Conservation (phyloP, 2,329 filamentous ascomycete species). For the Colletotrichum scovillei region DNA sequence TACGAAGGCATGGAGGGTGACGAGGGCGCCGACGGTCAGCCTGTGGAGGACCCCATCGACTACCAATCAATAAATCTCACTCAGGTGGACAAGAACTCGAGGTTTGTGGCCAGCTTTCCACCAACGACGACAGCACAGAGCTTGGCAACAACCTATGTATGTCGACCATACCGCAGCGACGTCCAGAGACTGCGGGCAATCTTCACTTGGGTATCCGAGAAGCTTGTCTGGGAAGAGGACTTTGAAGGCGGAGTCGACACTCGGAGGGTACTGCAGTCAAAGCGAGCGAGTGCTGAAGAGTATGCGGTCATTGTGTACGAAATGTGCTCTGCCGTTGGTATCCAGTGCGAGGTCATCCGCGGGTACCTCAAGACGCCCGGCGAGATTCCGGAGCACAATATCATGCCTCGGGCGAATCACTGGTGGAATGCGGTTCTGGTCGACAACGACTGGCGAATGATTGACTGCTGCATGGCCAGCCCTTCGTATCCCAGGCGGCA, state of each 20-base stretch:
- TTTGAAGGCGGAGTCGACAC: conserved; percentile 88
- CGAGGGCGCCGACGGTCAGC: conserved; percentile 85
- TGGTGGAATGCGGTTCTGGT: conserved; percentile 97
- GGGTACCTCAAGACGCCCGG: conserved; percentile 94
- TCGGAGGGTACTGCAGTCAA: conserved; percentile 83
- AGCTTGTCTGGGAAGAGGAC: conserved; percentile 94
- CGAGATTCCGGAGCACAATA: conserved; percentile 82
- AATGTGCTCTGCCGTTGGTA: conserved; percentile 91
- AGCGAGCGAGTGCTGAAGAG: conserved; percentile 87
- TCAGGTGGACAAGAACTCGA: conserved; percentile 94
- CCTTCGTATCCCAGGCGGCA: conserved; percentile 87
- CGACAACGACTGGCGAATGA: conserved; percentile 95
- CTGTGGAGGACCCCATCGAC: conserved; percentile 84
- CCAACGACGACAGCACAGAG: conserved; percentile 84
- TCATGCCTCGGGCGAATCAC: conserved; percentile 89
- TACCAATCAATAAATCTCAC: conserved; percentile 83
- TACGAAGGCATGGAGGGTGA: conserved; percentile 89
- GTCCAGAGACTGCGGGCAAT: conserved; percentile 93
- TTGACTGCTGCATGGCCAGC: conserved; percentile 92
- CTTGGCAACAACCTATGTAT: conserved; percentile 91
- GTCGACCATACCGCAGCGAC: conserved; percentile 92
- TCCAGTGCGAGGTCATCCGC: conserved; percentile 87
- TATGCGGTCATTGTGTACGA: conserved; percentile 89
- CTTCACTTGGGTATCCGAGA: conserved; percentile 97
- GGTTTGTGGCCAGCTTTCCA: conserved; percentile 87